Base-by-base conservation (phyloP, 1,284 basidiomycete genomes). In the Ganoderma lingzhi region DNA sequence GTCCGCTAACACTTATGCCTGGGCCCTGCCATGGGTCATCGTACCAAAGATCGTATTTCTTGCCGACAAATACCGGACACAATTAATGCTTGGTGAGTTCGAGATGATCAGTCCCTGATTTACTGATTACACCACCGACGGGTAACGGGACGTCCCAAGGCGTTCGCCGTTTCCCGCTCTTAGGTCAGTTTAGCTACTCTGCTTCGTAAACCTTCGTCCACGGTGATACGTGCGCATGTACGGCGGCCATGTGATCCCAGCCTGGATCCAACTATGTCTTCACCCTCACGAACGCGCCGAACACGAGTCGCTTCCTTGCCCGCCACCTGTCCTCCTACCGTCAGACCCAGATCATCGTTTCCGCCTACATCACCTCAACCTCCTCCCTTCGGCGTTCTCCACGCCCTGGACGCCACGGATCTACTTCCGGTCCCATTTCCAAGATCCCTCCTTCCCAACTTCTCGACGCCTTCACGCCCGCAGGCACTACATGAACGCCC, bases 271-370 rank as follows among this genome's bases (percentile, higher is more conserved):
- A 62, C 65, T 62, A n/a, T 41, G 32, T 64, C 62, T 62, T 69
- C 37, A 41, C 64, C 66, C 60, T 67, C 67, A 67, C 64, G 64
- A 64, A 28, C 45, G 51, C 59, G 65, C 65, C 53, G 62, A 53
- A 63, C 70, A 74, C 70, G 70, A 63, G 73, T 68, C 65, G 60
- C 51, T 63, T 62, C 71, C 58, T 65, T 60, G 28, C 66, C 67
- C 42, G 67, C 62, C 72, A 68, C 67, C 66, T 72, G 70, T 72
- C 68, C 63, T 59, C 77, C 44, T 69, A 68, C 67, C 73, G 73
- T 59, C 67, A 70, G 69, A 68, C 70, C 76, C 75, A 73, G 71
- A 67, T 77, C 78, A 77, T 77, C 76, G 76, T 73, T 66, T 70
- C 71, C 64, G 67, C 66, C 67, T 71, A 65, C 73, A 76, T 78